Percentiles rank a stretch among this genome's conserved stretches.
Evolutionary conservation across 345 rosid species (phyloP).

Genomic region (Euphorbia pulcherrima): DNA sequence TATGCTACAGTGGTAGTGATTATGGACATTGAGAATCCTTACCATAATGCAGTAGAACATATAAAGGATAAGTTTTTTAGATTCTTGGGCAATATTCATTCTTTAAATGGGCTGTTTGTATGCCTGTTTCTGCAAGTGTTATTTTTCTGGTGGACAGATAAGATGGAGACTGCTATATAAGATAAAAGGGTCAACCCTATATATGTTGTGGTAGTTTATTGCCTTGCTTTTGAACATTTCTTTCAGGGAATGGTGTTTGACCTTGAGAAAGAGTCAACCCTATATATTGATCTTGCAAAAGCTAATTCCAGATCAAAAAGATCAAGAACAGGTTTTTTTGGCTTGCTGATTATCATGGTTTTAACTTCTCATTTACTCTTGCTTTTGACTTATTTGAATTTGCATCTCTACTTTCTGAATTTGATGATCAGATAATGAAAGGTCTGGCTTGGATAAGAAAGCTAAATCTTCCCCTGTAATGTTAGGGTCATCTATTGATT

Average conservation of each 20-base stretch:
- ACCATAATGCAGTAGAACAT: not conserved
- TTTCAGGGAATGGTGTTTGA: constrained; percentile 87
- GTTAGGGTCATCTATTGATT: constrained; percentile 38
- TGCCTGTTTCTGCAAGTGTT: not conserved
- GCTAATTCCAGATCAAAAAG: constrained; percentile 87
- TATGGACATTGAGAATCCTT: not conserved
- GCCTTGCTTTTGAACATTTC: constrained; percentile 19
- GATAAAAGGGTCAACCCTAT: not conserved
- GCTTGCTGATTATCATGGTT: constrained; percentile 12
- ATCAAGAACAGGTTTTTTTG: constrained; percentile 51
- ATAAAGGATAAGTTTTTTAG: not conserved
- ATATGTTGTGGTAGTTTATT: not conserved
- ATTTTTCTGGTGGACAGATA: not conserved
- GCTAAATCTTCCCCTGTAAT: constrained; percentile 34
- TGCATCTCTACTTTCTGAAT: constrained; percentile 9
- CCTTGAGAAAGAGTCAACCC: constrained; percentile 78
- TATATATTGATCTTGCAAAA: constrained; percentile 81
- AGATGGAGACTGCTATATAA: not conserved
- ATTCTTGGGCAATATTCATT: not conserved
- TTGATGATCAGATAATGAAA: constrained; percentile 46
- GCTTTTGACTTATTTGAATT: constrained; percentile 13
- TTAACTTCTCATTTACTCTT: not conserved
- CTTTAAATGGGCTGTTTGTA: not conserved
- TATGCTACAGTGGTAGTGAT: not conserved
- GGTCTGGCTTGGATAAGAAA: constrained; percentile 58